Evolutionary conservation across 805 yeast species (phyloP), one percentile per base, ranked within the genome.

Genomic region (Candida jianshihensis): DNA sequence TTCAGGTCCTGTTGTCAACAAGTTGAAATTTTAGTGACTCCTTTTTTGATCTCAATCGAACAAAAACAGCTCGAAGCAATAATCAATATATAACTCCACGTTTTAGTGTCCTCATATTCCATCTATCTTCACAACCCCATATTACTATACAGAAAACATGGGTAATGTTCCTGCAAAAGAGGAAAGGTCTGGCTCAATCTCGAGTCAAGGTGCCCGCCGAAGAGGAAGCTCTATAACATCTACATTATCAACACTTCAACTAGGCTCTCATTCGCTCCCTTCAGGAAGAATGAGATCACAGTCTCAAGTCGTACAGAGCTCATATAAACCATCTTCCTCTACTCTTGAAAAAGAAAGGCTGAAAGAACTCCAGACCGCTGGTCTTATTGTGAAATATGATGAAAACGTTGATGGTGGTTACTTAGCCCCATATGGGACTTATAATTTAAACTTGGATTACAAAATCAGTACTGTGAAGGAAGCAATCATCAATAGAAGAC

Each of bases 391-490:
- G 3, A 64, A 70, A 42, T 71, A 59, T 48, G 66, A 66, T 27
- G 95, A 86, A 51, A 75, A 66, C 43, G 95, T 90, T 13, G 97
- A 92, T 60, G 98, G 98, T 15, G 98, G 98, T 2, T 88, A 64
- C 54, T 61, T 90, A 44, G 96, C 95, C 1, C 96, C 97, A 0
- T 85, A 74, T 59, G 97, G 97, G 2, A 83, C 84, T 22, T 90
- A 90, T 59, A 74, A 78, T 44, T 66, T 72, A 22, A 78, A 82
- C 32, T 57, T 81, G 37, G 95, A 85, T 56, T 90, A 76, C 61
- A 73, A 81, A 49, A 72, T 83, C 13, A 73, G 72, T 13, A 65
- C 81, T 4, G 97, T 92, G n/a, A 71, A 84, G 36, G 71, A 64
- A 14, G 63, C 83, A 27, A 82, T 90, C 17, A 64, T 78, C 15